Evolutionary conservation across 108 stramenopile species (phyloP), one percentile per base, ranked within the genome.

Genomic region (Nitzschia palea): DNA sequence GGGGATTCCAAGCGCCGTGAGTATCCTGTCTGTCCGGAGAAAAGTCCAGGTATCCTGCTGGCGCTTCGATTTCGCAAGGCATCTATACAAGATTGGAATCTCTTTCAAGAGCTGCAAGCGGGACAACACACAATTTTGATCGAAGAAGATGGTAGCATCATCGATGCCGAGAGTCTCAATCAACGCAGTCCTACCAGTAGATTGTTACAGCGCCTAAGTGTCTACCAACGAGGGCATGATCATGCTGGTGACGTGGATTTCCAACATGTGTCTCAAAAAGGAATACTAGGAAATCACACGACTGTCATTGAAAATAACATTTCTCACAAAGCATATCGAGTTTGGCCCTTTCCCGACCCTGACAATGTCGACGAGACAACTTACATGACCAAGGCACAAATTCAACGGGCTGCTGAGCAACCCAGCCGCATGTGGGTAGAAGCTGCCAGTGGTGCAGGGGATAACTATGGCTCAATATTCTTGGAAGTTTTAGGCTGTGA

Each of bases 271-370:
- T 37, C 22, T 4, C 22, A 30, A 4, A 86, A 84, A 59, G 65
- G 59, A 20, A 58, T 86, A 0, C 63, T 86, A n/a, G 50, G 65
- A 55, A 60, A 80, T 57, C 59, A 76, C 31, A 28, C 45, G 4
- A 35, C 12, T 27, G 43, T 57, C 2, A 18, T 29, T 56, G 25
- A 23, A 3, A 22, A 67, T 44, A 47, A 15, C 3, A 59, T 48
- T 20, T 54, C 48, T 29, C 28, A 73, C 29, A 65, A 17, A 12
- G 25, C 27, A 8, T 70, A 67, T 57, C 73, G 65, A 0, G 81
- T 86, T 10, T 74, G 71, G 51, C 90, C 90, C 0, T 69, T 76
- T 48, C 83, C 85, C 2, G 87, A 91, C 62, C 86, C 86, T 4
- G 25, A 55, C 15, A 42, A 83, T 33, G 62, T 67, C 5, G 44